Evolutionary conservation across 768 basidiomycete species (phyloP), one percentile per base, ranked within the genome.

Genomic region (Termitomyces sp.): DNA sequence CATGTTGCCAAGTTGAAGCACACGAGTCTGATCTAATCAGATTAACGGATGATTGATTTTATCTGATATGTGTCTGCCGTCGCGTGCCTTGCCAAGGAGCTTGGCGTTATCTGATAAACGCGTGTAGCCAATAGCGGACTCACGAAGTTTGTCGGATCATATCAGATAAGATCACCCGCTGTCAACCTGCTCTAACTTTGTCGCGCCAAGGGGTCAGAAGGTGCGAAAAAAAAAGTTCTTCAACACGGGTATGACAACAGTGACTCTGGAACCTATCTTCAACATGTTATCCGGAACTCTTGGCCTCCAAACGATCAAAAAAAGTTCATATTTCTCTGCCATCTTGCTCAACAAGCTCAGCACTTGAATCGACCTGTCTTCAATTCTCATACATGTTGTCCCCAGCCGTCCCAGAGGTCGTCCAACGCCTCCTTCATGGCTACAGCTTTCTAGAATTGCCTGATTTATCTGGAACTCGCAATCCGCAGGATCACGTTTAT

Each of bases 151-250:
- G 57, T 60, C 67, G 70, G 68, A 60, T 61, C 51, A 63, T 74
- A 74, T 74, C 72, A 69, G 72, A 74, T 73, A 71, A 72, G 73
- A 72, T 72, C 68, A 59, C 63, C 63, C 61, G 63, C 67, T 7
- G 66, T 7, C 17, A 38, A 47, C 43, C 25, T 25, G 25, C 25
- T 25, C 25, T 25, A 25, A 25, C 25, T 25, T 25, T 25, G 20
- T 58, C 10, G 48, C 10, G 66, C 67, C 69, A 68, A 66, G 63
- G 31, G 11, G 20, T 32, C 51, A 45, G 4, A 5, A 32, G 43
- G 32, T 25, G 25, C 12, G 20, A 45, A 45, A 51, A 53, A 40
- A 53, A 53, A 38, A 42, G 37, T 37, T 56, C 15, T 31, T 36
- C 50, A 31, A 59, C 47, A 31, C 14, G 37, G 8, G 14, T n/a